Evolutionary conservation across 306 rosid species (phyloP), one percentile per base, ranked within the genome.

Genomic region (Vigna mungo): DNA sequence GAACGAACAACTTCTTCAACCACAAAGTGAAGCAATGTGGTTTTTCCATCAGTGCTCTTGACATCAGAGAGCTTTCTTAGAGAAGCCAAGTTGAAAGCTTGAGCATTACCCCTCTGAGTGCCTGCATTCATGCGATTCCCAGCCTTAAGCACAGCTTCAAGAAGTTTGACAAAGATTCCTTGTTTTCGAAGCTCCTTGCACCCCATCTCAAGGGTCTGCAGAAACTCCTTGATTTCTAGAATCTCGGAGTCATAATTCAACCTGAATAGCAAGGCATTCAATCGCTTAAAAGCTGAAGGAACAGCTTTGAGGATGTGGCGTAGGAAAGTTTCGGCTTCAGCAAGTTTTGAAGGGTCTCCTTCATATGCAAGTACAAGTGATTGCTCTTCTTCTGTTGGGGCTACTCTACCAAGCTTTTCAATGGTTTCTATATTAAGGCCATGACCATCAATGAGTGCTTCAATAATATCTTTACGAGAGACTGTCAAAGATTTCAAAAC

Each of bases 61-160:
- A 96, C 99, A 76, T 96, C 98, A 1, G 97, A 89, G 43, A 96
- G 99, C 72, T 92, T 96, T 54, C 94, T 85, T 1, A 96, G 85
- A 80, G 99, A 84, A 64, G 71, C 81, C 81, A 96, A 90, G 81
- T 91, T 86, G 85, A 96, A 96, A 61, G 99, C 99, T 78, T 90
- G 91, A 30, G 99, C 99, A 82, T 96, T 91, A 17, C 99, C 99
- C 78, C 99, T 80, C 0, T 92, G 77, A 64, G 99, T 96, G 41
- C 98, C 99, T 0, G 98, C 98, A 78, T 96, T 96, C 96, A 96
- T 88, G 4, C 97, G 88, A 68, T 96, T 96, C 34, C 98, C 99
- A 5, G 99, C 94, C 78, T 96, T 96, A 52, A 96, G 98, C 16
- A 93, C 87, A 23, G 98, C 99, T 80, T 96, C 99, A 10, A 96